Evolutionary conservation across 2,329 filamentous ascomycete genomes (phyloP).

Genomic region (Claviceps capensis): DNA sequence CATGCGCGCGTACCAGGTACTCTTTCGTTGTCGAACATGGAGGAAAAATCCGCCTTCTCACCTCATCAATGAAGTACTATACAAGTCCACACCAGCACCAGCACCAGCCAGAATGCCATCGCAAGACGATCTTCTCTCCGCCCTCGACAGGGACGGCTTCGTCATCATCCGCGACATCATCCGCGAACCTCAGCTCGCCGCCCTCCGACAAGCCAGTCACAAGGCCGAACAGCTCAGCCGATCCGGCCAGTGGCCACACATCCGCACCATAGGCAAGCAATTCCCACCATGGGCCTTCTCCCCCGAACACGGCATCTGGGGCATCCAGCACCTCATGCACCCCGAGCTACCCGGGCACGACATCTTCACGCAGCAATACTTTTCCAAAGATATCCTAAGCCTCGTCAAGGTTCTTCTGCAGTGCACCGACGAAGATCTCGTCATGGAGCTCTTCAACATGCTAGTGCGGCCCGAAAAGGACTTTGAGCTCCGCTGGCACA

Average conservation of each 20-base stretch:
- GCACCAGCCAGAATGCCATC: background rate
- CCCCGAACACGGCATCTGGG: constrained; percentile 62
- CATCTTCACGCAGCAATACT: constrained; percentile 57
- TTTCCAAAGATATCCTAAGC: constrained; percentile 47
- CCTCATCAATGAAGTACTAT: no score
- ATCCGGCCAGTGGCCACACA: constrained; percentile 62
- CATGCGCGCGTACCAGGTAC: no score
- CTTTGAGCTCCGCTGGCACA: constrained; percentile 72
- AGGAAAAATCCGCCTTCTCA: no score
- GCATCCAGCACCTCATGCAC: constrained; percentile 73
- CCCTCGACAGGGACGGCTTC: constrained; percentile 60
- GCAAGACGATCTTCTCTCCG: constrained; percentile 15
- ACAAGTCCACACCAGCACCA: background rate
- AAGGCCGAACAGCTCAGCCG: constrained; percentile 48
- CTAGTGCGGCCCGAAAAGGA: constrained; percentile 58
- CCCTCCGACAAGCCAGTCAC: constrained; percentile 46
- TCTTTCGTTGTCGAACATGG: no score
- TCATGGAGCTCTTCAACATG: constrained; percentile 83
- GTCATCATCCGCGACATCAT: constrained; percentile 57
- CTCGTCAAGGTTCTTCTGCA: constrained; percentile 52
- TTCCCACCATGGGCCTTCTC: constrained; percentile 72
- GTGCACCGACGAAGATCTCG: constrained; percentile 45
- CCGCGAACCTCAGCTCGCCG: constrained; percentile 35
- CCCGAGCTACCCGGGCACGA: constrained; percentile 50
- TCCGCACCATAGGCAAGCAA: constrained; percentile 77